These are phyloP conservation scores for Solanum virginianum DNA, from an alignment of 257 asterid species.

Conservation along the genomic window DNA sequence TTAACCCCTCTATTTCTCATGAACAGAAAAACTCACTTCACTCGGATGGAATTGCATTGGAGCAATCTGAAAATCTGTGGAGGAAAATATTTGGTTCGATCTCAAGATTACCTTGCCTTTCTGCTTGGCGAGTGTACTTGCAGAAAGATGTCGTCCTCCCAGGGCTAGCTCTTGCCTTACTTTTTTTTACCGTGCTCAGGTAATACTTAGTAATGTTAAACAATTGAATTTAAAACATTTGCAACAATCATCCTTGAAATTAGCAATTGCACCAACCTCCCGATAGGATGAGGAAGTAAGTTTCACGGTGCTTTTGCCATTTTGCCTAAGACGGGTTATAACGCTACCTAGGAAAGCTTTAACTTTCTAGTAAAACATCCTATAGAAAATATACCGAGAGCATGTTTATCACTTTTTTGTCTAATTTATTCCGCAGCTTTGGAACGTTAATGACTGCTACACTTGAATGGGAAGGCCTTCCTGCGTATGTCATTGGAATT, in stretches of 20 bases:
- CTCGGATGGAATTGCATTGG: conserved; percentile 1
- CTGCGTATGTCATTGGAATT: conserved; percentile 73
- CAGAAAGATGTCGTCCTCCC: conserved; percentile 67
- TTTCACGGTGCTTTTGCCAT: background rate
- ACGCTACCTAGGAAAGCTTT: too few relatives aligned
- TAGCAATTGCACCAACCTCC: background rate
- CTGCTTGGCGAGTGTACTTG: conserved; percentile 68
- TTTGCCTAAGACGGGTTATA: background rate
- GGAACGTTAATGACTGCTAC: conserved; percentile 92
- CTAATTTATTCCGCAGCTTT: conserved; percentile 34
- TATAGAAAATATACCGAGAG: background rate
- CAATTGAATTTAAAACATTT: background rate
- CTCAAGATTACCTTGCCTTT: conserved; percentile 30
- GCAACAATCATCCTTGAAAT: background rate
- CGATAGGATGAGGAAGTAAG: background rate
- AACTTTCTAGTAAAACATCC: background rate
- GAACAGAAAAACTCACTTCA: conserved; percentile 11
- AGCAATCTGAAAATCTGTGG: conserved; percentile 11
- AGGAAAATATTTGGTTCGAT: conserved; percentile 11
- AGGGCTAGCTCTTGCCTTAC: conserved; percentile 70
- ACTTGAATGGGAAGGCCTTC: conserved; percentile 84
- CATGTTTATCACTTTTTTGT: background rate
- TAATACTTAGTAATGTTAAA: background rate
- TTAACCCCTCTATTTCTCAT: conserved; percentile 6
- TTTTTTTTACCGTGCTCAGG: conserved; percentile 79